phyloP scores from a whole-genome alignment of 1,284 basidiomycete genomes.

The Trichosporon coremiiforme region DNA sequence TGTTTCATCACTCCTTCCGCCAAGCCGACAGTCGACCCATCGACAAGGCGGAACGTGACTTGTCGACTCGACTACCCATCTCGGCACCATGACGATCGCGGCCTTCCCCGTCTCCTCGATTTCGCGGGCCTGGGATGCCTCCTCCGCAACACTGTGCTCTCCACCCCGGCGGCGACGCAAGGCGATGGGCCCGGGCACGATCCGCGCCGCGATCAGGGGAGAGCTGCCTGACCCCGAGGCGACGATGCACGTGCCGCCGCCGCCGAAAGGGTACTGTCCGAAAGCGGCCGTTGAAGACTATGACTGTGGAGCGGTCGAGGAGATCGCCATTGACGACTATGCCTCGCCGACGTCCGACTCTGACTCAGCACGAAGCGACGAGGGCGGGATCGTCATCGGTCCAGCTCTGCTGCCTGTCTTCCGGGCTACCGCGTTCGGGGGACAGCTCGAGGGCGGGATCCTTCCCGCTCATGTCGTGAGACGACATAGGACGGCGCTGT shows the following conservation, averaged over 20 bases:
- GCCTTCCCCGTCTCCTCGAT: slow-evolving; percentile 8
- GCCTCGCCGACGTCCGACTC: neutral
- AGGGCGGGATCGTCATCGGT: neutral
- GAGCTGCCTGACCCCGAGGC: slow-evolving; percentile 5
- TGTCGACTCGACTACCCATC: neutral
- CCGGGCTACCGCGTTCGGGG: neutral
- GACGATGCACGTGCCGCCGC: neutral
- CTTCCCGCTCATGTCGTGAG: neutral
- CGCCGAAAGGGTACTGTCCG: neutral
- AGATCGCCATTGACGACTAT: neutral
- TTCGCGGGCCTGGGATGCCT: neutral
- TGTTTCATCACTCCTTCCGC: neutral
- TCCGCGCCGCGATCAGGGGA: neutral
- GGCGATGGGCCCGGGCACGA: neutral
- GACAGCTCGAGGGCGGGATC: neutral
- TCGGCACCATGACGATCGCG: neutral
- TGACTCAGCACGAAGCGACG: neutral
- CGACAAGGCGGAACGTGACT: neutral
- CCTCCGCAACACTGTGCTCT: neutral
- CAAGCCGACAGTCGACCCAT: neutral
- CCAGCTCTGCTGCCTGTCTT: neutral
- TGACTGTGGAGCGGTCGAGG: neutral
- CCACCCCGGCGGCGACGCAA: neutral
- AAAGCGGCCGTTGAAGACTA: neutral
- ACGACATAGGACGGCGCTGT: neutral